phyloP scores from a whole-genome alignment of 345 rosid species.

The Anastatica hierochuntica region DNA sequence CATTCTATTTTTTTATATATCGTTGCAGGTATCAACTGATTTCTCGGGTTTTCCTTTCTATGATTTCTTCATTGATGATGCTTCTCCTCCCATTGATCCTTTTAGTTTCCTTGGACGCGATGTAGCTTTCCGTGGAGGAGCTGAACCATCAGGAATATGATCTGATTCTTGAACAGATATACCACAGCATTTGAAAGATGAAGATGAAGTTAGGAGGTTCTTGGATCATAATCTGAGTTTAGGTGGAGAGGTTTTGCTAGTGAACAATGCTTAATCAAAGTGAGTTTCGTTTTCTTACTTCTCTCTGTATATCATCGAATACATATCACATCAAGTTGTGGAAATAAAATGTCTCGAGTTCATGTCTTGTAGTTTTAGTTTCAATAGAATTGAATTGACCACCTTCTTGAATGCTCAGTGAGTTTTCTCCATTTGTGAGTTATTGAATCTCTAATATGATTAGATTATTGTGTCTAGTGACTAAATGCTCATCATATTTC shows the following conservation, averaged over 20 bases:
- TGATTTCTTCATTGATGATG: conserved; percentile 17
- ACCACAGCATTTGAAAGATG: conserved; percentile 35
- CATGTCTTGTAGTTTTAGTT: not conserved
- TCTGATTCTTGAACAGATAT: not conserved
- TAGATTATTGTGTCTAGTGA: too few species aligned
- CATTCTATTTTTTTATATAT: not conserved
- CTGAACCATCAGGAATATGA: conserved; percentile 20
- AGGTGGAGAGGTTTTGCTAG: conserved; percentile 68
- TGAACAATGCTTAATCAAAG: conserved; percentile 30
- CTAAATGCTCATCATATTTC: too few species aligned
- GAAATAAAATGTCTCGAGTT: not conserved
- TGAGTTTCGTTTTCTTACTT: conserved; percentile 24
- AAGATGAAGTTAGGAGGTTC: conserved; percentile 39
- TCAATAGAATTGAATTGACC: too few species aligned
- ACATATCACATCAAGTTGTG: not conserved
- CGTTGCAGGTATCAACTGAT: conserved; percentile 10
- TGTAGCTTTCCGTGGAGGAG: conserved; percentile 22
- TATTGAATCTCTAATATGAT: too few species aligned
- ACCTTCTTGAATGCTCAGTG: too few species aligned
- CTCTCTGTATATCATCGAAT: not conserved
- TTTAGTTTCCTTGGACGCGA: conserved; percentile 24
- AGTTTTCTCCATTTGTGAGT: too few species aligned
- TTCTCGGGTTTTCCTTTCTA: conserved; percentile 18
- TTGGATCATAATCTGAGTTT: conserved; percentile 44
- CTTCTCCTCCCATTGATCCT: conserved; percentile 26